Evolutionary conservation across 2,329 filamentous ascomycete genomes (phyloP).

Genomic region (Helotiales sp.): DNA sequence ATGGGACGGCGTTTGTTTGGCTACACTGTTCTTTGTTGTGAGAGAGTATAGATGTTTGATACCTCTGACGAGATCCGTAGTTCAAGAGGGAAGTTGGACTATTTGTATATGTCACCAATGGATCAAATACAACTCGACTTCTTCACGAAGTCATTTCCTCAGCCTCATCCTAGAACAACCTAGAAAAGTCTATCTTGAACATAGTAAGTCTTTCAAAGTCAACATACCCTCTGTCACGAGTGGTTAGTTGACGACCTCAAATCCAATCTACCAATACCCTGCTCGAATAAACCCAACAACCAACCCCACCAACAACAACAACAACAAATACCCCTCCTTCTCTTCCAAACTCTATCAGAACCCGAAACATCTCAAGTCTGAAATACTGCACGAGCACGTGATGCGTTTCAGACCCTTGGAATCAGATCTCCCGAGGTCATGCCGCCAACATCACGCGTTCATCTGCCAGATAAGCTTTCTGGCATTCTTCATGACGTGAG

Average conservation of each 20-base stretch:
- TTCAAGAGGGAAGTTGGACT: neutral
- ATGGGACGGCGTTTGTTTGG: constrained; percentile 38
- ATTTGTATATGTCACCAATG: constrained; percentile 3
- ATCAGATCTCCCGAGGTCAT: too few relatives aligned
- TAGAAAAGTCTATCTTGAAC: neutral
- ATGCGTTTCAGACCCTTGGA: neutral
- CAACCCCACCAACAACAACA: neutral
- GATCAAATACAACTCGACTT: neutral
- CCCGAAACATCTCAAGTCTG: neutral
- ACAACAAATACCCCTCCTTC: neutral
- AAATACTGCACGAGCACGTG: neutral
- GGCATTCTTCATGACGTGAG: neutral
- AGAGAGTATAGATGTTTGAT: neutral
- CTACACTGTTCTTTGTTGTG: neutral
- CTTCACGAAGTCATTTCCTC: neutral
- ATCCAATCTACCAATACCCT: too few relatives aligned
- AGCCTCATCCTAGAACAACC: neutral
- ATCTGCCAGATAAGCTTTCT: neutral
- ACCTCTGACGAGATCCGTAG: neutral
- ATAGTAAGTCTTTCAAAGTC: neutral
- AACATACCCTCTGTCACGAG: neutral
- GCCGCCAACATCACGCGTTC: too few relatives aligned
- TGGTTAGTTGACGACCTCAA: neutral
- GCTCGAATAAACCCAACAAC: too few relatives aligned
- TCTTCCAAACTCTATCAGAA: neutral